phyloP scores from a whole-genome alignment of 1,284 basidiomycete genomes.

The Ustilago nuda region DNA sequence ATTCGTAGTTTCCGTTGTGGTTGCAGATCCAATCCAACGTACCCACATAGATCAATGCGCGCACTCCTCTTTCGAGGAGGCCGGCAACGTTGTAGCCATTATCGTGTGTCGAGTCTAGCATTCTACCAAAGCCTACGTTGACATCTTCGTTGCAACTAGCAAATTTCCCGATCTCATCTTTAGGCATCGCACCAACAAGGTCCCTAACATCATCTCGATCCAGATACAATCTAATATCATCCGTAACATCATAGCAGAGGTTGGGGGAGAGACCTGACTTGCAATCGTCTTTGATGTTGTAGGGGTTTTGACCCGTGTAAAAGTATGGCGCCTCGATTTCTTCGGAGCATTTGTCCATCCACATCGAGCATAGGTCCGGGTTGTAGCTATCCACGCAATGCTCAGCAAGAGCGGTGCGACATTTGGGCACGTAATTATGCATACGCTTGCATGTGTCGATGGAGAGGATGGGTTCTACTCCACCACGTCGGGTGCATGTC shows the following conservation, averaged over 20 bases:
- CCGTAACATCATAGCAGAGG: conserved; percentile 57
- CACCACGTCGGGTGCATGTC: conserved; percentile 55
- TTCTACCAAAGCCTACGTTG: conserved; percentile 23
- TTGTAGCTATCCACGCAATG: conserved; percentile 47
- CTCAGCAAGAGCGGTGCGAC: conserved; percentile 23
- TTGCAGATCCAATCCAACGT: conserved; percentile 68
- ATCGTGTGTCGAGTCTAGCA: conserved; percentile 41
- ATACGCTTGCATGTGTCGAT: conserved; percentile 58
- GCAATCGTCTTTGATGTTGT: conserved; percentile 63
- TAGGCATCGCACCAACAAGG: conserved; percentile 53
- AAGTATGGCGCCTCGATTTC: conserved; percentile 48
- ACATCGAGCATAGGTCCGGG: conserved; percentile 32
- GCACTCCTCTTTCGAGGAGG: conserved; percentile 80
- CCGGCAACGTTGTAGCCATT: conserved; percentile 74
- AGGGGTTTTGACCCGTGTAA: conserved; percentile 59
- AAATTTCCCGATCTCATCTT: conserved; percentile 55
- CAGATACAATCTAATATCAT: conserved; percentile 57
- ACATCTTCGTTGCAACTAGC: conserved; percentile 53
- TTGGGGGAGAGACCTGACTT: conserved; percentile 47
- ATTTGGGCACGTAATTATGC: conserved; percentile 36
- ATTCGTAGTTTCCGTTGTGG: conserved; percentile 52
- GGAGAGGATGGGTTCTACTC: conserved; percentile 42
- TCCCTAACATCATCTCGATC: conserved; percentile 59
- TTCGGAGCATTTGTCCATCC: conserved; percentile 37
- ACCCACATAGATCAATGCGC: conserved; percentile 80